Percentiles rank a stretch among this genome's conserved stretches.
These are phyloP conservation scores for Pichia cabralensis DNA, from an alignment of 805 yeast genomes.

Conservation along the genomic window DNA sequence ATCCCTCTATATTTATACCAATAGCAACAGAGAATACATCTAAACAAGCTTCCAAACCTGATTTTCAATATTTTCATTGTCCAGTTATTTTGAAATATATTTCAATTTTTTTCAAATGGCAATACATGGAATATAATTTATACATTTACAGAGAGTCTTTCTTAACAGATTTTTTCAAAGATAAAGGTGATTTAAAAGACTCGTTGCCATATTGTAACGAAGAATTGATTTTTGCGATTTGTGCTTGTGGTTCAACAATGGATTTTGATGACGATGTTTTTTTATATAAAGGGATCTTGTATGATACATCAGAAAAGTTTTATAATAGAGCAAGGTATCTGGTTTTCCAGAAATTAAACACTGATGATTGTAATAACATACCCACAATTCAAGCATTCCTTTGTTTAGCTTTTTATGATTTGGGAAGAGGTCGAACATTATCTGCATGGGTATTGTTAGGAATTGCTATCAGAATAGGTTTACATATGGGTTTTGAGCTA, in stretches of 20 bases:
- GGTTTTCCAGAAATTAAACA: conserved; percentile 22
- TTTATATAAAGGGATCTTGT: conserved; percentile 27
- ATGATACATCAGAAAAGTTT: conserved; percentile 32
- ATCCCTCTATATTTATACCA: conserved; percentile 3
- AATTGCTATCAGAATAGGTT: conserved; percentile 50
- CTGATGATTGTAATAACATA: conserved; percentile 31
- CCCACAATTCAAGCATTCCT: conserved; percentile 48
- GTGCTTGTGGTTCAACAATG: conserved; percentile 41
- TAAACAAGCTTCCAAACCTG: too few species aligned
- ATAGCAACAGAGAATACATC: background rate
- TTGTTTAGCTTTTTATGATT: conserved; percentile 50
- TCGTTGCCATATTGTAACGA: conserved; percentile 37
- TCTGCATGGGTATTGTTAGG: conserved; percentile 55
- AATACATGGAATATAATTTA: conserved; percentile 21
- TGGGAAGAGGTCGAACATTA: conserved; percentile 46
- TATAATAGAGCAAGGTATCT: conserved; percentile 38
- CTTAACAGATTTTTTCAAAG: conserved; percentile 39
- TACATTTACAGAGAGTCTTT: conserved; percentile 55
- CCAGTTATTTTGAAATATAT: conserved; percentile 3
- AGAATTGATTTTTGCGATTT: conserved; percentile 42
- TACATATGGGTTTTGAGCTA: conserved; percentile 50
- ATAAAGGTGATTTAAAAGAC: conserved; percentile 37
- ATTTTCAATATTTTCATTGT: conserved; percentile 3
- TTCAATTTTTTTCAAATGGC: conserved; percentile 9
- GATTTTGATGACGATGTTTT: conserved; percentile 28